phyloP scores from a whole-genome alignment of 371 early-diverging fungal species.

The Mucor circinelloides region DNA sequence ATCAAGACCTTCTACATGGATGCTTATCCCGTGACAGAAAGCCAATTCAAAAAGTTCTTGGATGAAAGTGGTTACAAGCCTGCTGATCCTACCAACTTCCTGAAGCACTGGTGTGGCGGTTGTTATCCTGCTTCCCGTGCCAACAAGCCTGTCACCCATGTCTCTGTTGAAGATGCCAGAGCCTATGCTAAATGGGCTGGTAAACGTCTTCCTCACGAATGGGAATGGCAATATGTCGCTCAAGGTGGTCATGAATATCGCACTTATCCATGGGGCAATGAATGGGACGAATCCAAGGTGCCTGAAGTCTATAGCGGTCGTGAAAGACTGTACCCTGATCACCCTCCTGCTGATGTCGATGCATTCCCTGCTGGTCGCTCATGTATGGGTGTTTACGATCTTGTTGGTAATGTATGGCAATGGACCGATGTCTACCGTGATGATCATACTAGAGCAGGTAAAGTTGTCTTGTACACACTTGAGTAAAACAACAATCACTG shows the following conservation, averaged over 20 bases:
- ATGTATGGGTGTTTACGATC: conserved; percentile 31
- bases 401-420: conserved; percentile 37
- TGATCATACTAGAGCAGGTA: conserved; percentile 23
- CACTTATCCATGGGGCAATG: conserved; percentile 32
- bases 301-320: conserved; percentile 31
- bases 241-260: conserved; percentile 31
- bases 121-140: conserved; percentile 29
- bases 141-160: conserved; percentile 35
- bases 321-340: conserved; percentile 34
- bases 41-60: conserved; percentile 30
- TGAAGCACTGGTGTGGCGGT: conserved; percentile 33
- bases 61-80: conserved; percentile 30
- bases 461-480: neutral
- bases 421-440: conserved; percentile 38
- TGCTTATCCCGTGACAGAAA: conserved; percentile 31
- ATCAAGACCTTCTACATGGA: conserved; percentile 34
- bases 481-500: neutral
- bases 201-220: conserved; percentile 39
- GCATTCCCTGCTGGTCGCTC: conserved; percentile 25
- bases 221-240: conserved; percentile 41
- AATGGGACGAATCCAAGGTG: conserved; percentile 27
- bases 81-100: conserved; percentile 29
- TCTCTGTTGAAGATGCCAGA: conserved; percentile 36
- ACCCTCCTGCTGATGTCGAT: conserved; percentile 38
- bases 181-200: conserved; percentile 41